Conservation (phyloP, 1,284 basidiomycete genomes). For the Pisolithus thermaeus region DNA sequence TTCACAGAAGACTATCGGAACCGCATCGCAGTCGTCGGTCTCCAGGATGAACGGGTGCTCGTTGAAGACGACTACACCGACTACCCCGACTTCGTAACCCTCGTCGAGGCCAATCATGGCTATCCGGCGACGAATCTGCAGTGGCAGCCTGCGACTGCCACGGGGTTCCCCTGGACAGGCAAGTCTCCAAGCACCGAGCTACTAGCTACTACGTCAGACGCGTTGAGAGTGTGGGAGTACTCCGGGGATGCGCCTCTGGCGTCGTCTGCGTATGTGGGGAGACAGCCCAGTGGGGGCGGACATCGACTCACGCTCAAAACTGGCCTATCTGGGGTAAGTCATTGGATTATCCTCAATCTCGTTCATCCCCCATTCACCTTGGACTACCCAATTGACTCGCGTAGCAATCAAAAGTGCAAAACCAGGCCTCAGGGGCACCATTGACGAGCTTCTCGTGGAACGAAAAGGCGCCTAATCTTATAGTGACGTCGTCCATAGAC, state of each 20-base stretch:
- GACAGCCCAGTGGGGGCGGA: constrained; percentile 48
- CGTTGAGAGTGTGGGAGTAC: constrained; percentile 86
- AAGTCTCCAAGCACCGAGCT: constrained; percentile 65
- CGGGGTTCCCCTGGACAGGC: constrained; percentile 57
- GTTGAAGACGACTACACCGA: constrained; percentile 78
- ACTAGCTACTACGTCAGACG: constrained; percentile 89
- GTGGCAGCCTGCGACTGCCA: constrained; percentile 73
- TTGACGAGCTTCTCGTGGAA: constrained; percentile 97
- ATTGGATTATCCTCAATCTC: constrained; percentile 4
- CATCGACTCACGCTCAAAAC: constrained; percentile 62
- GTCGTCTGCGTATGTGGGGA: constrained; percentile 65
- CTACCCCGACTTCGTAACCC: constrained; percentile 75
- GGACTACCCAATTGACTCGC: constrained; percentile 6
- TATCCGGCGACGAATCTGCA: constrained; percentile 81
- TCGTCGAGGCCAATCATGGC: constrained; percentile 75
- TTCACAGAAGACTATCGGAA: constrained; percentile 78
- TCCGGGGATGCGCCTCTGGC: constrained; percentile 50
- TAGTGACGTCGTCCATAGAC: constrained; percentile 95
- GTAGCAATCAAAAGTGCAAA: constrained; percentile 84
- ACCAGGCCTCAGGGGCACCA: constrained; percentile 77
- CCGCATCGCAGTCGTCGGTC: constrained; percentile 74
- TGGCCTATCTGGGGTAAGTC: constrained; percentile 77
- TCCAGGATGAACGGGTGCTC: constrained; percentile 77
- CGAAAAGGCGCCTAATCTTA: constrained; percentile 76
- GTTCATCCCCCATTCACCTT: constrained; percentile 5